Base-by-base conservation (phyloP, 257 asterid genomes). In the Scutellaria galericulata region DNA sequence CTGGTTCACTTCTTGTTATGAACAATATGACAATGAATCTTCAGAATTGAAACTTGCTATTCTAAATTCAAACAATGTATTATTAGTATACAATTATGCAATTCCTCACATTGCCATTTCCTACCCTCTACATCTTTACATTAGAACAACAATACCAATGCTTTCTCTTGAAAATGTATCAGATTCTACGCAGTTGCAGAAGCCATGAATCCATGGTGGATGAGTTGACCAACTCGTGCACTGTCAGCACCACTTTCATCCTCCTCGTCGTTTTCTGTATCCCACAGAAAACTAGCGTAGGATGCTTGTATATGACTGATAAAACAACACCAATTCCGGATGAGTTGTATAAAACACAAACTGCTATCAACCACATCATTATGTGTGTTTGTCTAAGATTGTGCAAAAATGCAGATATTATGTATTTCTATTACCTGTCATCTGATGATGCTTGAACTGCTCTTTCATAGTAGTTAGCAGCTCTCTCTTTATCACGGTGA, bases 281-380 rank as follows among this genome's bases (percentile, higher is more conserved):
- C 90, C 98, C 98, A 93, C 13, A 93, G 87, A 72, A 93, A 93
- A 59, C 82, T 82, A 59, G 97, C 98, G 39, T 83, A 87, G 6
- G 98, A 96, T 5, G 98, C 97, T 40, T 88, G 96, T 73, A 88
- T 69, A 61, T 90, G 91, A 83, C 97, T 90, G 92, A 8, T 39
- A n/a, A 42, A 67, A 65, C 57, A 64, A 69, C 68, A 70, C 18
- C 18, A 53, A 53, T 18, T 42, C 0, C 27, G 2, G 27, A 18
- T 24, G 27, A 24, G 27, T 24, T 2, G 2, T 24, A 24, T 24
- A 24, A 24, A 35, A 7, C 7, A 14, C 6, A 13, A 10, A 37
- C 24, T 60, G 22, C 13, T 22, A 59, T 1, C 7, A 12, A 59
- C 5, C 13, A 37, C 3, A 15, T 9, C n/a, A 9, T 50, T 8